A percentile compares a stretch with the other conserved stretches of the same genome.
phyloP scores from a whole-genome alignment of 129 eudicot genomes.

The Apium graveolens region DNA sequence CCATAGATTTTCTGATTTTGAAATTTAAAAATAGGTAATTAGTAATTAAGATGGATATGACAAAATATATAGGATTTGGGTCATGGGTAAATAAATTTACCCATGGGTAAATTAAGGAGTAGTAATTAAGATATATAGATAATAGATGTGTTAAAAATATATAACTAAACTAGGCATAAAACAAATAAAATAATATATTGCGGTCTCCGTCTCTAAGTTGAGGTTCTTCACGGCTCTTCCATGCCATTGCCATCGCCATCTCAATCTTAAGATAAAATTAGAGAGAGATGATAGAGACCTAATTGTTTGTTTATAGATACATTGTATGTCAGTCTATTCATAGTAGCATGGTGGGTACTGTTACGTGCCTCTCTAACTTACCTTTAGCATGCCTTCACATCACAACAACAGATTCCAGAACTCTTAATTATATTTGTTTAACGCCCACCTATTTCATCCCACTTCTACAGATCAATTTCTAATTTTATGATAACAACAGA shows the following conservation, averaged over 20 bases:
- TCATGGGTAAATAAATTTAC: too few relatives aligned
- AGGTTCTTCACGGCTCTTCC: constrained; percentile 6
- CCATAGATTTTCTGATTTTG: too few relatives aligned
- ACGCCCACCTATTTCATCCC: neutral
- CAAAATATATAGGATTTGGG: too few relatives aligned
- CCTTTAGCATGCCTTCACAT: neutral
- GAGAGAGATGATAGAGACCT: neutral
- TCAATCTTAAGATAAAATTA: neutral
- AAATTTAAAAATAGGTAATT: too few relatives aligned
- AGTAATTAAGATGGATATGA: too few relatives aligned
- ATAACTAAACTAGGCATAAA: too few relatives aligned
- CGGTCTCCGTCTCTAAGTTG: neutral
- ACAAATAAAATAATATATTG: neutral
- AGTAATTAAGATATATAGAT: too few relatives aligned
- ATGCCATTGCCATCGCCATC: neutral
- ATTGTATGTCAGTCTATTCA: neutral
- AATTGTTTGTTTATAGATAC: neutral
- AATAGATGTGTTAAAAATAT: too few relatives aligned
- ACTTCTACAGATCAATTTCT: neutral
- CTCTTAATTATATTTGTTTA: neutral
- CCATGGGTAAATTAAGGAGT: too few relatives aligned
- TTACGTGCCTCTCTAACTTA: constrained; percentile 4
- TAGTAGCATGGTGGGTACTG: neutral
- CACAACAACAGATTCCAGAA: neutral
- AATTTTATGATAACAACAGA: neutral